Evolutionary conservation across 1,284 basidiomycete genomes (phyloP).

Genomic region (Heterobasidion occidentale): DNA sequence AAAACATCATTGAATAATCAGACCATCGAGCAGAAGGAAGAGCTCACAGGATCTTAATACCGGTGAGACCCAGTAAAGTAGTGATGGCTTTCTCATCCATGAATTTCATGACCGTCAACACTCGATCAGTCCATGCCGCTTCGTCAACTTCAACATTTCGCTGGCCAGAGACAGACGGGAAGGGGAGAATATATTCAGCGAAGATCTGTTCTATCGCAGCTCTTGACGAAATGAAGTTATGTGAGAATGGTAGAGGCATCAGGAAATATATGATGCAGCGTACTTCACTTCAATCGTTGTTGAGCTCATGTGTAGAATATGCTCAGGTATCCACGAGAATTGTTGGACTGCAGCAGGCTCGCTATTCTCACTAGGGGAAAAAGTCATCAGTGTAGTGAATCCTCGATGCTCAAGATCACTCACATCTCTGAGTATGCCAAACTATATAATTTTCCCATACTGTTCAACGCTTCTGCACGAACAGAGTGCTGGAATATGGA

Average conservation of each 20-base stretch:
- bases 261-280: conserved; percentile 12
- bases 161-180: conserved; percentile 48
- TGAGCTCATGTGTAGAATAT: conserved; percentile 51
- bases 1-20: background rate
- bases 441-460: conserved; percentile 74
- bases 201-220: conserved; percentile 57
- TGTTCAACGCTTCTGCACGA: conserved; percentile 73
- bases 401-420: conserved; percentile 17
- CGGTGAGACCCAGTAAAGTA: conserved; percentile 55
- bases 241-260: background rate
- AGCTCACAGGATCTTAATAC: conserved; percentile 50
- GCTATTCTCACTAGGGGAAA: conserved; percentile 60
- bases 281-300: conserved; percentile 52
- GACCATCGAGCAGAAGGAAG: background rate
- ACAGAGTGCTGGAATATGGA: conserved; percentile 50
- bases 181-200: conserved; percentile 73
- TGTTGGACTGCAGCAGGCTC: conserved; percentile 69
- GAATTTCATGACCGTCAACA: conserved; percentile 69
- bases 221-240: conserved; percentile 25
- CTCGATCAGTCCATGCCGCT: conserved; percentile 76
- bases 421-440: conserved; percentile 88
- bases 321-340: conserved; percentile 92
- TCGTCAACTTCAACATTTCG: conserved; percentile 66
- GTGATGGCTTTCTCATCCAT: conserved; percentile 58
- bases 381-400: background rate